Conservation (phyloP, 192 early-diverging fungal genomes). For the Coemansia sp. region DNA sequence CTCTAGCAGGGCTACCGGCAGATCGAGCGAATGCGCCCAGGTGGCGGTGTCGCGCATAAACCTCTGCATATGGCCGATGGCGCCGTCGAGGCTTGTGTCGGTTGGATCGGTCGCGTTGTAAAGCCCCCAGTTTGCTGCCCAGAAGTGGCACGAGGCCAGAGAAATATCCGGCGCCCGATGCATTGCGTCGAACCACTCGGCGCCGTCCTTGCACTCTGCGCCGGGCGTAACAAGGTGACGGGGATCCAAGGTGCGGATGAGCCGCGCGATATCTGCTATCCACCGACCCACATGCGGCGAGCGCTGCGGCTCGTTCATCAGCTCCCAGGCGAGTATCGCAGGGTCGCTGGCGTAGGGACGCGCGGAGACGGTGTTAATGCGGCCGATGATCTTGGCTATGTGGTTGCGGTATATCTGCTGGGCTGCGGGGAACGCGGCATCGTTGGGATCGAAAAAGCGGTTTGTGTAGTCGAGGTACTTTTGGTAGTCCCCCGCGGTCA, state of each 20-base stretch:
- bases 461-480: constrained; percentile 51
- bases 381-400: constrained; percentile 42
- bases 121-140: constrained; percentile 58
- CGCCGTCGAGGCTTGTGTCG: constrained; percentile 23
- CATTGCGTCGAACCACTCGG: constrained; percentile 52
- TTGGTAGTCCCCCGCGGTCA: constrained; percentile 31
- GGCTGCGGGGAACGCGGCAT: constrained; percentile 22
- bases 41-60: constrained; percentile 46
- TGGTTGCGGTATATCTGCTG: constrained; percentile 55
- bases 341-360: constrained; percentile 57
- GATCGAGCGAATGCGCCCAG: constrained; percentile 54
- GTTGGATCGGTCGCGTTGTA: constrained; percentile 56
- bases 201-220: constrained; percentile 61
- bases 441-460: constrained; percentile 40
- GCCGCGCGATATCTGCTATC: constrained; percentile 53
- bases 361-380: constrained; percentile 55
- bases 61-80: constrained; percentile 38
- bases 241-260: constrained; percentile 53
- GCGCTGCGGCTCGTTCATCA: constrained; percentile 67
- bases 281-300: constrained; percentile 40
- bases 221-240: constrained; percentile 62
- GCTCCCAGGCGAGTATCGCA: constrained; percentile 64
- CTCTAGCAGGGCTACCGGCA: constrained; percentile 59
- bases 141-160: constrained; percentile 56
- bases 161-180: constrained; percentile 52